Conservation (phyloP, 2,329 filamentous ascomycete genomes). For the Shiraia bambusicola region DNA sequence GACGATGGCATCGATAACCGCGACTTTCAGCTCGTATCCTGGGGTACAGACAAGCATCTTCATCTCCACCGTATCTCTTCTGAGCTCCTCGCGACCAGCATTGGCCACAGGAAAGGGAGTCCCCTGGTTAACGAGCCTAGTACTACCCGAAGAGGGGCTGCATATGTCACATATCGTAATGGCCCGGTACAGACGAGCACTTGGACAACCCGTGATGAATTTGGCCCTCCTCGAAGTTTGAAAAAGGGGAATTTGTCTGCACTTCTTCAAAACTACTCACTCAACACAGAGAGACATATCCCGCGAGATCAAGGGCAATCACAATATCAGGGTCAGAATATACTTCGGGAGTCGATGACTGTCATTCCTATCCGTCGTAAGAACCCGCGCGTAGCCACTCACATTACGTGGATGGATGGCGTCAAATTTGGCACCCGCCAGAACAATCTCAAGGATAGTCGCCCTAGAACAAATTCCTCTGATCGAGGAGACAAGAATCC, state of each 20-base stretch:
- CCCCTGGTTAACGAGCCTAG: slow-evolving; percentile 65
- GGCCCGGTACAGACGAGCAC: slow-evolving; percentile 24
- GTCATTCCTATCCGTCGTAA: slow-evolving; percentile 53
- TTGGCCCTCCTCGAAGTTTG: slow-evolving; percentile 20
- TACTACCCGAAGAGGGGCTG: slow-evolving; percentile 78
- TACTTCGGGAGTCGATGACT: slow-evolving; percentile 47
- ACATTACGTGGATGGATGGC: slow-evolving; percentile 66
- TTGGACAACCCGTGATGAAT: slow-evolving; percentile 17
- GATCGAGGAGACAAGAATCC: slow-evolving; percentile 25
- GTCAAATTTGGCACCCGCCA: slow-evolving; percentile 58
- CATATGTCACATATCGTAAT: slow-evolving; percentile 82
- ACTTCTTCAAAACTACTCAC: slow-evolving; percentile 25
- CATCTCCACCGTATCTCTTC: slow-evolving; percentile 73
- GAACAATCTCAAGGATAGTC: slow-evolving; percentile 25
- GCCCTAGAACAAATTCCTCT: slow-evolving; percentile 17
- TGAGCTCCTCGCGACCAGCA: slow-evolving; percentile 61
- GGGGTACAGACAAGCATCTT: slow-evolving; percentile 84
- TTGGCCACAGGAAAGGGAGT: slow-evolving; percentile 72
- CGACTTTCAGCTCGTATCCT: slow-evolving; percentile 90
- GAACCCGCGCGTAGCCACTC: slow-evolving; percentile 55
- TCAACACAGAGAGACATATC: slow-evolving; percentile 14
- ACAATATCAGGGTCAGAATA: slow-evolving; percentile 6
- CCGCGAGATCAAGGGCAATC: slow-evolving; percentile 11
- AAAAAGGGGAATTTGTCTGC: slow-evolving; percentile 30
- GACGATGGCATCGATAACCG: slow-evolving; percentile 73